These are phyloP conservation scores for Aspergillus heteromorphus DNA, from an alignment of 495 filamentous ascomycete species.

Conservation along the genomic window DNA sequence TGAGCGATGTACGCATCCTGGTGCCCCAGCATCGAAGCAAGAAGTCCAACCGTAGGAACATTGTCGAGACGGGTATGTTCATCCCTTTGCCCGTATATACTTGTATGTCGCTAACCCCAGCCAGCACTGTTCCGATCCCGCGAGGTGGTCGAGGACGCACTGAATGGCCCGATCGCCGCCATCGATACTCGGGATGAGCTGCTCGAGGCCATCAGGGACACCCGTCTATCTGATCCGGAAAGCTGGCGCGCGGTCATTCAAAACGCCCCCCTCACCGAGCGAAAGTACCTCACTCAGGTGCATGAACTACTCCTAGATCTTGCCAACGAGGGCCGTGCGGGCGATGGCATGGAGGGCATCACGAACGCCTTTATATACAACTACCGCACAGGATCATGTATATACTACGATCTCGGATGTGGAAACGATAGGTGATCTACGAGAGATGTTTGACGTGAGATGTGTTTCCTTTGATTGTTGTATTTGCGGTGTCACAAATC, in stretches of 20 bases:
- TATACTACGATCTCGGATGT: constrained; percentile 66
- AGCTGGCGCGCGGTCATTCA: constrained; percentile 83
- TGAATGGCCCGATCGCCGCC: constrained; percentile 74
- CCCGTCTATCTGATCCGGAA: constrained; percentile 73
- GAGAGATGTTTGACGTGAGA: constrained; percentile 12
- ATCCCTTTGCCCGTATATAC: background rate
- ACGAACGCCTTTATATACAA: constrained; percentile 78
- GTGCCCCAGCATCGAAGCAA: constrained; percentile 76
- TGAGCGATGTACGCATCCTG: constrained; percentile 77
- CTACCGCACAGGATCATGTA: constrained; percentile 66
- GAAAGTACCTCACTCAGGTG: constrained; percentile 81
- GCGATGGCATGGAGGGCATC: constrained; percentile 43
- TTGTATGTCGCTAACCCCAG: constrained; percentile 6
- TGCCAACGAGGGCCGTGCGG: constrained; percentile 43
- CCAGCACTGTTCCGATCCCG: constrained; percentile 58
- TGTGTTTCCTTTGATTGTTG: constrained; percentile 6
- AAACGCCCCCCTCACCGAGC: constrained; percentile 66
- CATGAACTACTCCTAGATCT: constrained; percentile 67
- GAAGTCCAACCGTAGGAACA: constrained; percentile 79
- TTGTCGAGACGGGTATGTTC: constrained; percentile 68
- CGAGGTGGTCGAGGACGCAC: constrained; percentile 57
- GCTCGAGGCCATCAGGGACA: constrained; percentile 72
- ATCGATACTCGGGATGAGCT: constrained; percentile 84
- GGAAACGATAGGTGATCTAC: constrained; percentile 17
- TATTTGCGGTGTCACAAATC: constrained; percentile 13